Base-by-base conservation (phyloP, 1,284 basidiomycete species). In the Boletus sp. region DNA sequence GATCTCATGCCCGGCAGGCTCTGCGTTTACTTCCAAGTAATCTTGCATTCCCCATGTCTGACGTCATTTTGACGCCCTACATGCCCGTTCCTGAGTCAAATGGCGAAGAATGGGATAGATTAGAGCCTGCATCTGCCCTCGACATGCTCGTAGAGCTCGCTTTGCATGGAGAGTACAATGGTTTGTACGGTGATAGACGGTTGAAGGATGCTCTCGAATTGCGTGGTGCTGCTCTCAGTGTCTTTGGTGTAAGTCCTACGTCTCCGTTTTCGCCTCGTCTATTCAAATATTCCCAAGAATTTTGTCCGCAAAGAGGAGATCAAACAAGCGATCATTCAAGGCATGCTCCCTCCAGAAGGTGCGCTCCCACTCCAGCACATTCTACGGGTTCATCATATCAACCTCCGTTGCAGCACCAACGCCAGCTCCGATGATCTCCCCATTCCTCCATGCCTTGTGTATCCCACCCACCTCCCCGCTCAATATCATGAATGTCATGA, bases 61-160 rank as follows among this genome's bases (percentile, higher is more conserved):
- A 84, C 57, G 75, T 89, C 45, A 75, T 79, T 27, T 67, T 91
- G 42, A 91, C 88, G 4, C 88, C 90, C 11, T 92, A 92, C 63
- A 82, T 91, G 70, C 90, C 90, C 36, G 90, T 92, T 18, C 89
- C 90, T 7, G 90, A 90, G 62, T 87, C 89, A 1, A 89, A 89
- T 62, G 90, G 88, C n/a, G 91, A 92, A 74, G 90, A 92, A 70
- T 92, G 90, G 90, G 90, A 92, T 71, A 81, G 89, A 31, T 71
- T 92, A 29, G 89, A 92, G 62, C 80, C 85, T 7, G 81, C 87
- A 3, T 84, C 86, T n/a, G 86, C 87, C 1, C 76, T 92, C n/a
- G 90, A 92, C 66, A 85, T 80, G 1, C 78, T 91, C 5, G 81
- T 91, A 0, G 89, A 91, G 65, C 78, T 90, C 18, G 80, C 80